Base-by-base conservation (phyloP, 2,329 filamentous ascomycete genomes). In the Neofusicoccum sp. region DNA sequence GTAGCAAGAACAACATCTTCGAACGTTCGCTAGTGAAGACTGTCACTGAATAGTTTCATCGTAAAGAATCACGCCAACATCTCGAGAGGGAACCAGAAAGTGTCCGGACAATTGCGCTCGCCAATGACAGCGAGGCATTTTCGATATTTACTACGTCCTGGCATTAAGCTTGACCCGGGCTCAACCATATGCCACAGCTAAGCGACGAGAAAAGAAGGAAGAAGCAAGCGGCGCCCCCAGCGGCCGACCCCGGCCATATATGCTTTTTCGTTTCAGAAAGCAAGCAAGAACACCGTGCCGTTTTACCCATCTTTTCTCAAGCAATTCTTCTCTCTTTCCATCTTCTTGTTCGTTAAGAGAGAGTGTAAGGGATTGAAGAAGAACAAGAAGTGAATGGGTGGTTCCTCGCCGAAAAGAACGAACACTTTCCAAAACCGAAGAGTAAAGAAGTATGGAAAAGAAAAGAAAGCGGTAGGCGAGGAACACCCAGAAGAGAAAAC, bases 121-220 rank as follows among this genome's bases (percentile, higher is more conserved):
- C 36, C 28, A 16, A 11, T 34, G 24, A 9, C 8, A n/a, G 28
- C 51, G 38, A 43, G 40, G 38, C n/a, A n/a, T 26, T 33, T 56
- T 44, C 30, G 31, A 26, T 56, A 56, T 56, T 43, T 56, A 56
- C 51, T 48, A 28, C n/a, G 30, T 24, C 28, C 56, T 28, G 31
- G 34, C 31, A 31, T 36, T 40, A 38, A 26, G 44, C 36, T 53
- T 33, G 38, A 54, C 24, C 24, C 24, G 34, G 36, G 36, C 36
- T 14, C 57, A 20, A 33, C 44, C 24, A 12, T 65, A 57, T 64
- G 60, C 62, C 36, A 63, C 63, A 58, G 63, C 56, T 62, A 58
- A 61, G 63, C 62, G 64, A 59, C 63, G 60, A 66, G 64, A 62
- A 62, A 65, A 63, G 61, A 49, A 62, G 65, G 64, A 61, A 64